Evolutionary conservation across 441 rosid species (phyloP), one percentile per base, ranked within the genome.

Genomic region (Adansonia grandidieri): DNA sequence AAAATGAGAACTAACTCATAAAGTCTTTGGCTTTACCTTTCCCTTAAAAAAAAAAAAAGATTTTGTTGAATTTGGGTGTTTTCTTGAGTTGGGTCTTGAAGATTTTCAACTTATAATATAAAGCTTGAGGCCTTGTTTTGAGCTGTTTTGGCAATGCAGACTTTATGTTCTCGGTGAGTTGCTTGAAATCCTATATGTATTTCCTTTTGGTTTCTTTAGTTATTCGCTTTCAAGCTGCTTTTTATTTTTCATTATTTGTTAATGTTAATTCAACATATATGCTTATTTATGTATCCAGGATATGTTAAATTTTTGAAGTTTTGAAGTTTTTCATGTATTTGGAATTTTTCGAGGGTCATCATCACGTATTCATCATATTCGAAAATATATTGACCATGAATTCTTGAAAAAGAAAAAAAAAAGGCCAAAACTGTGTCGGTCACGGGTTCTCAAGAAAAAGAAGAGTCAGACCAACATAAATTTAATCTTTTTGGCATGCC

Each of bases 111-210:
- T 76, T 78, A 28, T 66, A 42, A 24, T 9, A 19, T 1, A 51
- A 75, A 80, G 80, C 77, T 74, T 64, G 32, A 73, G 73, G 64
- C 53, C 84, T 76, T 78, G 57, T 61, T 71, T 50, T 68, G 68
- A 65, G 74, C 80, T 82, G 61, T 66, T 69, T 75, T 80, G 85
- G 82, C 82, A 84, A 85, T 90, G 90, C 89, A 62, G 82, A 75
- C 71, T 75, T 77, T 79, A 13, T 77, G 64, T 81, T 86, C 83
- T 79, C 73, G 85, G 88, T 89, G 79, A 88, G 89, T 83, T 77
- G 45, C 73, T 66, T 45, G 37, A 19, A 47, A 28, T 72, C 61
- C 19, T 77, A 45, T 17, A 45, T 24, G 13, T 60, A 13, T 58
- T 45, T 15, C 3, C 6, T 13, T 50, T 56, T 56, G 9, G 9